Base-by-base conservation (phyloP, 192 early-diverging fungal genomes). In the Podila minutissima region DNA sequence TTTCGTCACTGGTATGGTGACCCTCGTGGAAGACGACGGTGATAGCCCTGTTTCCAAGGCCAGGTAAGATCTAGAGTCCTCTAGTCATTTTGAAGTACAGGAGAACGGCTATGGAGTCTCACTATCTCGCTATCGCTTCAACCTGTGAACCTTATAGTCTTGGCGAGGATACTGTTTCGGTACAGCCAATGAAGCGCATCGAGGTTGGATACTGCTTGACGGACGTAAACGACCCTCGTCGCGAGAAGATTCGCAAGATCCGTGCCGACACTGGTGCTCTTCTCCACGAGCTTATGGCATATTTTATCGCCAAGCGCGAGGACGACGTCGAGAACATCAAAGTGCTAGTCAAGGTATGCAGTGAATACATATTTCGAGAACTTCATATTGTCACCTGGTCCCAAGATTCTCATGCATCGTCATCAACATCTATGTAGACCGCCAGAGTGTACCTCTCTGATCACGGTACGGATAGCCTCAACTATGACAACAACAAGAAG, bases 291-390 rank as follows among this genome's bases (percentile, higher is more conserved):
- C 64, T 89, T 9, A 85, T 90, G 29, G 63, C 28, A 6, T 88
- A 83, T 63, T 89, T 94, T 72, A 79, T 71, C 17, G 74, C 67
- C 0, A 71, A 83, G 8, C 83, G 87, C 17, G 93, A 92, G 58
- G 93, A 96, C 74, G 94, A 96, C 76, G 90, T 94, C 3, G 94
- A 93, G 64, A 90, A 88, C 69, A 86, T 92, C 67, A 94, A 94
- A 64, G 83, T 86, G 24, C 59, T 94, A 32, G 79, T 94, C 50
- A 89, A 91, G 57, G 83, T 90, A 68, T n/a, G 74, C 60, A 26
- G 26, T 51, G 3, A 46, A 46, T 46, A 4, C 1, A 46, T 17
- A 46, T 15, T 46, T 46, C 41, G 35, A 37, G 35, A 17, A 17
- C 41, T 69, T 63, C 13, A 4, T 26, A 17, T 19, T 19, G 19